Base-by-base conservation (phyloP, 306 rosid genomes). In the Castanospermum australe region DNA sequence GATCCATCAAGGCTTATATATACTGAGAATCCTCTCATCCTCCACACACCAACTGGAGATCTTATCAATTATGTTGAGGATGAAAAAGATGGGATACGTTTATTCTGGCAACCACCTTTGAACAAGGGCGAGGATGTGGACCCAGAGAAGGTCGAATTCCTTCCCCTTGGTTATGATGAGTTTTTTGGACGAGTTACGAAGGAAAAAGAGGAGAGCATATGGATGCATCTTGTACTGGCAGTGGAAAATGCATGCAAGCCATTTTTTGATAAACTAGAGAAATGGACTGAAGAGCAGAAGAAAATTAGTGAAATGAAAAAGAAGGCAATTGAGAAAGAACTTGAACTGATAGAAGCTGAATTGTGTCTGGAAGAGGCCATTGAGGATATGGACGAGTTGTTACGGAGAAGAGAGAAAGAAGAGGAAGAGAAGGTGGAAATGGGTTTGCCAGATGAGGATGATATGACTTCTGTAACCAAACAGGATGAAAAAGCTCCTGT, bases 31-130 rank as follows among this genome's bases (percentile, higher is more conserved):
- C 99, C 99, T 56, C 63, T 92, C 78, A 92, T 95, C 81, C 86
- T 95, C 59, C 99, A 95, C 81, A 92, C 94, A 41, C 96, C 89
- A 77, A 91, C 95, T 42, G 98, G 98, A 77, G 28, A 67, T 25
- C 2, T 95, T 41, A 95, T 95, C 81, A 91, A 95, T 81, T 95
- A 91, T 83, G 61, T 88, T 5, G 90, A 88, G 70, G 99, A 95
- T 86, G 94, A 91, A 76, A 38, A 95, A 57, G 4, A 95, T 35
- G 98, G 99, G 48, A 9, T 95, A 73, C 96, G 97, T 6, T 67
- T 95, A 67, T 95, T 89, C 87, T 95, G 97, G 97, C 97, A 91
- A 89, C 99, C 98, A 30, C 88, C 85, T 71, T 79, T 93, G 75
- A 18, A 78, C 81, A 84, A 81, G 13, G 94, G 86, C 8, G 92